Percentiles rank a stretch among this genome's conserved stretches.
Conservation (phyloP, 208 protist genomes). For the Leishmania guyanensis region DNA sequence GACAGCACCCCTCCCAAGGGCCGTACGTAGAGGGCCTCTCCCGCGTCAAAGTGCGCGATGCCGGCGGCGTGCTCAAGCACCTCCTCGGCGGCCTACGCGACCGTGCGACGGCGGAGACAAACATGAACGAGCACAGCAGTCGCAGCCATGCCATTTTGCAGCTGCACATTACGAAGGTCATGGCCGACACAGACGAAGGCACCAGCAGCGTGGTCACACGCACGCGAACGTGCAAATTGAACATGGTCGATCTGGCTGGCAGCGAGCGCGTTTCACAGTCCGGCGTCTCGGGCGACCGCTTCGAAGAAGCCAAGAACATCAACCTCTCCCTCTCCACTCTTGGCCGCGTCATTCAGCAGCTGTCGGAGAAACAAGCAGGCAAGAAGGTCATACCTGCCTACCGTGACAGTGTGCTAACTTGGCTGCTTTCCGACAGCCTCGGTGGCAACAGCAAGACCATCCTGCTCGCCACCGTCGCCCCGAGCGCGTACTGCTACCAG, state of each 20-base stretch:
- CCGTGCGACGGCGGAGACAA: conserved; percentile 86
- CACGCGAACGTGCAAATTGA: conserved; percentile 78
- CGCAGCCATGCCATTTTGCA: conserved; percentile 97
- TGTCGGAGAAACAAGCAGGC: conserved; percentile 77
- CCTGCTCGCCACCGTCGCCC: conserved; percentile 86
- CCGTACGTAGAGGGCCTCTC: conserved; percentile 83
- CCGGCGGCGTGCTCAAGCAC: conserved; percentile 48
- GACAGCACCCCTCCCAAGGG: conserved; percentile 75
- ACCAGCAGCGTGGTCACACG: conserved; percentile 67
- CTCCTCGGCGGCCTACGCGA: conserved; percentile 70
- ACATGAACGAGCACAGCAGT: conserved; percentile 96
- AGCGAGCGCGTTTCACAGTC: conserved; percentile 93
- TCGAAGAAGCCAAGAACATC: conserved; percentile 96
- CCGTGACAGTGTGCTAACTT: conserved; percentile 88
- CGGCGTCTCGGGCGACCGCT: conserved; percentile 90
- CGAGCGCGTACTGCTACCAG: conserved; percentile 80
- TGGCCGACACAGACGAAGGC: conserved; percentile 26
- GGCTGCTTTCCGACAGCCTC: conserved; percentile 85
- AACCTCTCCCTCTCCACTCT: conserved; percentile 96
- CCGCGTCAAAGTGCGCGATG: conserved; percentile 57
- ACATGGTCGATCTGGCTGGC: conserved; percentile 97
- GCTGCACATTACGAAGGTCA: conserved; percentile 85
- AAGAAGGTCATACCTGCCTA: conserved; percentile 78
- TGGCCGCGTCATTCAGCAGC: conserved; percentile 87
- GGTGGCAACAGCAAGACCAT: conserved; percentile 91